Percentiles rank a stretch among this genome's conserved stretches.
Evolutionary conservation across 2,329 filamentous ascomycete genomes (phyloP).

Genomic region (Epichloe coenophiala): DNA sequence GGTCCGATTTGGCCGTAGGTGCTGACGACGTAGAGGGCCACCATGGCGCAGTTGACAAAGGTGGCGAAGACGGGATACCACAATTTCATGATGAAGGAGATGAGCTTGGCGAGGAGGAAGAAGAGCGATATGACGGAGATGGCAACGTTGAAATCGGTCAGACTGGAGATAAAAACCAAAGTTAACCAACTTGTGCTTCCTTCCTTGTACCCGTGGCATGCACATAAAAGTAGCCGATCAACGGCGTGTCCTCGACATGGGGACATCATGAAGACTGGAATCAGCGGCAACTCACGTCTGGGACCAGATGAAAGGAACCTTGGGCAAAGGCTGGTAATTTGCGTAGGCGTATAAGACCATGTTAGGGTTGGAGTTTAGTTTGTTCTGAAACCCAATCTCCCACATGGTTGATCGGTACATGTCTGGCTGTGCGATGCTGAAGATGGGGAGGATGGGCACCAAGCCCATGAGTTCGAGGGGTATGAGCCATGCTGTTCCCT

Average conservation of each 20-base stretch:
- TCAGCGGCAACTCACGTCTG: constrained; percentile 41
- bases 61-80: constrained; percentile 54
- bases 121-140: constrained; percentile 67
- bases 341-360: constrained; percentile 60
- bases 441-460: constrained; percentile 53
- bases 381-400: constrained; percentile 55
- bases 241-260: not conserved
- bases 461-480: constrained; percentile 51
- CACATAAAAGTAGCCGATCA: not conserved
- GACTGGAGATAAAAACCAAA: constrained; percentile 26
- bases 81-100: constrained; percentile 56
- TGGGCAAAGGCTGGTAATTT: constrained; percentile 50
- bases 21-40: constrained; percentile 50
- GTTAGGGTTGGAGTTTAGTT: constrained; percentile 61
- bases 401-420: constrained; percentile 60
- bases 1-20: constrained; percentile 59
- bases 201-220: not conserved
- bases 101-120: constrained; percentile 56
- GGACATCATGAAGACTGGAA: not conserved
- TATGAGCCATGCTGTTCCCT: constrained; percentile 50
- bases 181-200: not conserved
- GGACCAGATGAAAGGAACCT: constrained; percentile 60
- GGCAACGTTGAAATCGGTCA: constrained; percentile 64
- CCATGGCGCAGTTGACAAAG: constrained; percentile 41
- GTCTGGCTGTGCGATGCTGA: constrained; percentile 60